phyloP scores from a whole-genome alignment of 176 grass and related monocot genomes.

The Bothriochloa decipiens region DNA sequence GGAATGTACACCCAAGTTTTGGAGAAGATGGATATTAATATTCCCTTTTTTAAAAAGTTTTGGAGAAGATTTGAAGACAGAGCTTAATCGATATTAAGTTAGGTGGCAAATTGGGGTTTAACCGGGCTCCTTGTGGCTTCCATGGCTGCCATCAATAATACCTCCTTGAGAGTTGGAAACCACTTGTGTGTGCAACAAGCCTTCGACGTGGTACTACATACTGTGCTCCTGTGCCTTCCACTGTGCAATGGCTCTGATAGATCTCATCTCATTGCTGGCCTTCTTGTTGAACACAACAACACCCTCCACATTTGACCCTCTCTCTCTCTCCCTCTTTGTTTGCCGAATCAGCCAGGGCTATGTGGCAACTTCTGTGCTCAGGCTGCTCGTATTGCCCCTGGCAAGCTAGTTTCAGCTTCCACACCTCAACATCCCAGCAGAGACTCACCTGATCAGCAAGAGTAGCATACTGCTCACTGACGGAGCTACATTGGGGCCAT shows the following conservation, averaged over 20 bases:
- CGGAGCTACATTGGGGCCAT: no score
- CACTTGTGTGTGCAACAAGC: background rate
- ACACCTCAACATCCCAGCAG: background rate
- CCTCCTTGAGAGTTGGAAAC: background rate
- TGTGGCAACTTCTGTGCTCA: background rate
- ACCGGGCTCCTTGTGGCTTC: background rate
- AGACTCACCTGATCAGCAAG: background rate
- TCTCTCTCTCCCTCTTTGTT: background rate
- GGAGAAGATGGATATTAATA: no score
- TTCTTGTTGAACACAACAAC: background rate
- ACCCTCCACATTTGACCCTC: background rate
- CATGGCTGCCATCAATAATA: background rate
- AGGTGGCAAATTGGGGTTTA: background rate
- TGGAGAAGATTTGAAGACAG: background rate
- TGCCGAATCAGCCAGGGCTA: background rate
- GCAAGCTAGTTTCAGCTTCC: background rate
- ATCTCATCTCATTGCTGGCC: background rate
- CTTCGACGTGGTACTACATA: background rate
- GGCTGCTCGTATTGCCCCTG: background rate
- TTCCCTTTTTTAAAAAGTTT: no score
- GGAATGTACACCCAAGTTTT: background rate
- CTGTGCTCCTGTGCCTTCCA: no score
- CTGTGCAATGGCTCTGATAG: background rate
- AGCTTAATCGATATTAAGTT: background rate
- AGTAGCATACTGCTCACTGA: background rate